A percentile compares a stretch with the other conserved stretches of the same genome.
Evolutionary conservation across 305 asterid species (phyloP).

Genomic region (Solanum hybrid): DNA sequence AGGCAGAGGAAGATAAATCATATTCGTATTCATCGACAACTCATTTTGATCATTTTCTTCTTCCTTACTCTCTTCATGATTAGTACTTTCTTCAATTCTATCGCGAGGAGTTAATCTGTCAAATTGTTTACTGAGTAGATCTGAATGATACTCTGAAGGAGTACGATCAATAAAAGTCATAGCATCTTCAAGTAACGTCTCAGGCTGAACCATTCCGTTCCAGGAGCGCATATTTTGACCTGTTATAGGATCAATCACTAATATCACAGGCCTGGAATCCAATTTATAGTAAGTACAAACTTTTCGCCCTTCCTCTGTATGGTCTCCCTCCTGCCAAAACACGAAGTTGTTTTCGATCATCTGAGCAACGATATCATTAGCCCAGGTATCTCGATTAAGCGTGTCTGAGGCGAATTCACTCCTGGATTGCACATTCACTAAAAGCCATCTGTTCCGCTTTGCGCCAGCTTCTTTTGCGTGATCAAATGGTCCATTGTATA

Average conservation of each 20-base stretch:
- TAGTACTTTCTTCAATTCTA: neutral
- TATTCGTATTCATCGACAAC: neutral
- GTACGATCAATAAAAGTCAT: neutral
- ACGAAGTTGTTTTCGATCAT: neutral
- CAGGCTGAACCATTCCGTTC: conserved; percentile 6
- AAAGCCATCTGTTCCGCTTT: neutral
- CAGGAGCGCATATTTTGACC: conserved; percentile 3
- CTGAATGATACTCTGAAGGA: neutral
- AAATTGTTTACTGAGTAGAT: neutral
- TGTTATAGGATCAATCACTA: conserved; percentile 11
- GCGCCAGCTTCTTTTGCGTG: neutral
- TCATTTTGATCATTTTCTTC: neutral
- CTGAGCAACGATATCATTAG: neutral
- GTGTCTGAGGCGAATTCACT: neutral
- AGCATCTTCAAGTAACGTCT: neutral
- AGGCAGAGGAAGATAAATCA: neutral
- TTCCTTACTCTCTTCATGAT: too few species aligned
- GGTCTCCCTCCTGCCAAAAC: neutral
- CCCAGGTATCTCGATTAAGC: conserved; percentile 8
- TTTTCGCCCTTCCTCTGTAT: conserved; percentile 5
- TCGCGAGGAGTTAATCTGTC: neutral
- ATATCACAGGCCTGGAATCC: neutral
- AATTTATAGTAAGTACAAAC: neutral
- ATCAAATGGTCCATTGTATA: conserved; percentile 7
- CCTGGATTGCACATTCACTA: conserved; percentile 8